Percentiles rank a stretch among this genome's conserved stretches.
Conservation (phyloP, 768 basidiomycete species). For the Suillus luteus region DNA sequence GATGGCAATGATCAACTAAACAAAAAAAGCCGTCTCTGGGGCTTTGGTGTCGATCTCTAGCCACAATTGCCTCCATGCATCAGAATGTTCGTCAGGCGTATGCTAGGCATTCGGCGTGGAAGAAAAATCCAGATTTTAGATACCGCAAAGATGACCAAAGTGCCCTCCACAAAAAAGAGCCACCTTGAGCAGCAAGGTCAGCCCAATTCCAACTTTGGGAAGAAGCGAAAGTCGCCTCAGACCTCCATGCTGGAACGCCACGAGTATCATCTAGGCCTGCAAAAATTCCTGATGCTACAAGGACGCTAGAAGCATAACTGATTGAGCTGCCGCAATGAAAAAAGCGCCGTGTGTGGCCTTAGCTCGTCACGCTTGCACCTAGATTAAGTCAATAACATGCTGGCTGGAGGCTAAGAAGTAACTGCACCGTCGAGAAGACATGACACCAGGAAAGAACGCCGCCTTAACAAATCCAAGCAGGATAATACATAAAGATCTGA, state of each 20-base stretch:
- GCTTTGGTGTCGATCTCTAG: constrained; percentile 48
- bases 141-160: constrained; percentile 55
- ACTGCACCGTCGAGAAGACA: constrained; percentile 61
- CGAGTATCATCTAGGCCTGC: constrained; percentile 65
- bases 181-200: constrained; percentile 43
- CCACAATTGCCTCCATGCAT: constrained; percentile 62
- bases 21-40: constrained; percentile 40
- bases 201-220: background rate
- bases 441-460: constrained; percentile 63
- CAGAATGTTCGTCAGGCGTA: constrained; percentile 49
- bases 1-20: constrained; percentile 57
- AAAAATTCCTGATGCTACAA: constrained; percentile 75
- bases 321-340: constrained; percentile 70
- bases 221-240: constrained; percentile 20
- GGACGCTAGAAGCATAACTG: constrained; percentile 77
- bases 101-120: constrained; percentile 59
- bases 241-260: constrained; percentile 74
- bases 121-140: no score
- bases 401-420: background rate
- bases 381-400: background rate
- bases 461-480: constrained; percentile 67
- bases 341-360: constrained; percentile 64
- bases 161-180: constrained; percentile 70
- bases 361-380: constrained; percentile 52
- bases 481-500: constrained; percentile 46